Evolutionary conservation across 2,329 filamentous ascomycete genomes (phyloP).

Genomic region (Calycina marina): DNA sequence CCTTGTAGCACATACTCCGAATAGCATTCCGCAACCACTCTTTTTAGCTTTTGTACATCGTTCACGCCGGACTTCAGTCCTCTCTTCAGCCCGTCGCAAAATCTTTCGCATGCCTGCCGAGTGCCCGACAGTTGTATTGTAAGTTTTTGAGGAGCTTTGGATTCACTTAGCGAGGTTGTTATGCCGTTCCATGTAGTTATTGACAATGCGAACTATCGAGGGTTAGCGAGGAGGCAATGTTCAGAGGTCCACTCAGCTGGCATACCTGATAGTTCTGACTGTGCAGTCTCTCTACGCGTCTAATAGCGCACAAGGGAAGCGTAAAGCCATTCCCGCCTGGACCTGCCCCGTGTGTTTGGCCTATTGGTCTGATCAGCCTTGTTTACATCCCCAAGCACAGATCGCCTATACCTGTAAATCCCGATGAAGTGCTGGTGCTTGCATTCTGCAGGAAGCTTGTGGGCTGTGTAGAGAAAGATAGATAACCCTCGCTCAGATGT

Average conservation of each 20-base stretch:
- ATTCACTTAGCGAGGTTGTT: constrained; percentile 36
- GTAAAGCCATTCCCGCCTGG: constrained; percentile 94
- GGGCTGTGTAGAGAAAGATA: constrained; percentile 92
- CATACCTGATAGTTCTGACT: constrained; percentile 69
- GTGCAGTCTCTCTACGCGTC: constrained; percentile 82
- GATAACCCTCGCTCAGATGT: constrained; percentile 83
- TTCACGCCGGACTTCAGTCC: constrained; percentile 77
- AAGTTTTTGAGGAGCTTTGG: constrained; percentile 51
- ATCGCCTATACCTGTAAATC: constrained; percentile 43
- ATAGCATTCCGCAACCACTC: constrained; percentile 73
- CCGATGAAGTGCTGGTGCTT: constrained; percentile 63
- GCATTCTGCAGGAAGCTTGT: constrained; percentile 74
- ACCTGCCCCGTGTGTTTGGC: constrained; percentile 82
- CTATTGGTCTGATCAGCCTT: constrained; percentile 25
- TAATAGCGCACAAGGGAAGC: constrained; percentile 78
- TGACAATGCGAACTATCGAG: constrained; percentile 63
- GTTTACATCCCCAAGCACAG: neutral
- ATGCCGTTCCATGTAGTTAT: constrained; percentile 90
- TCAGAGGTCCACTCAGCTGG: too few species aligned
- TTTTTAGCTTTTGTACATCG: constrained; percentile 71
- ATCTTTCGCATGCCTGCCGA: constrained; percentile 78
- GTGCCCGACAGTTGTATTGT: constrained; percentile 85
- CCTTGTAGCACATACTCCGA: constrained; percentile 66
- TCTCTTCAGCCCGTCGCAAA: constrained; percentile 90
- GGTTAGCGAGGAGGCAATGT: too few species aligned